Evolutionary conservation across 768 basidiomycete species (phyloP), one percentile per base, ranked within the genome.

Genomic region (Suillus fuscotomentosus): DNA sequence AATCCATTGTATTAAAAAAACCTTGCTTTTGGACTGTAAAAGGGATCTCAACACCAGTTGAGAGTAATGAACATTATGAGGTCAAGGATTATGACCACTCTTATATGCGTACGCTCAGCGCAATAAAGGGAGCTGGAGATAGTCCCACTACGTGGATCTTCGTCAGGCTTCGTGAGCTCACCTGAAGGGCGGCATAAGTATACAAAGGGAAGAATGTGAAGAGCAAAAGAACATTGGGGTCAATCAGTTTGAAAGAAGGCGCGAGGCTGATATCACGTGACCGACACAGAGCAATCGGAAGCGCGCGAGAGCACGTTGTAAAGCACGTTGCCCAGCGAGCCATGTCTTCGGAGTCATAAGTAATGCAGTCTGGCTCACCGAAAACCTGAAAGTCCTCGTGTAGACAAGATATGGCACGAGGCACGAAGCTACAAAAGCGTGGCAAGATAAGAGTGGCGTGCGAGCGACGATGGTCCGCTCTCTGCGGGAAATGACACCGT

Each of bases 201-300:
- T 62, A 63, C 68, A 70, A 64, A 70, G 67, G 66, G 55, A 53
- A 45, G 56, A 41, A 48, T 24, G 59, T 59, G 15, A 22, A 14
- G 39, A 55, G 64, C 45, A 15, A 14, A 47, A 51, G 34, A 45
- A 34, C 62, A 36, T 63, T 34, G 55, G 41, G 27, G 41, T 41
- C 27, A 15, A 22, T 38, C 24, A 47, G 53, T 5, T 27, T 43
- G 51, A 41, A 43, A 62, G 61, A 62, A 61, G 47, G 34, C 20
- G 53, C 51, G 22, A 59, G 38, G 57, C 24, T 7, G 20, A 11
- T 20, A 13, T 47, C 70, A 72, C 70, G 70, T 72, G 71, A 66
- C 53, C 14, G 53, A 62, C 47, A 76, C 67, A 75, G 42, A 72
- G 67, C 67, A 75, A 70, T 55, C 67, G 69, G 72, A 41, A 65